Percentiles rank a stretch among this genome's conserved stretches.
Evolutionary conservation across 2,329 filamentous ascomycete genomes (phyloP).

Genomic region (Pezizomycotina sp.): DNA sequence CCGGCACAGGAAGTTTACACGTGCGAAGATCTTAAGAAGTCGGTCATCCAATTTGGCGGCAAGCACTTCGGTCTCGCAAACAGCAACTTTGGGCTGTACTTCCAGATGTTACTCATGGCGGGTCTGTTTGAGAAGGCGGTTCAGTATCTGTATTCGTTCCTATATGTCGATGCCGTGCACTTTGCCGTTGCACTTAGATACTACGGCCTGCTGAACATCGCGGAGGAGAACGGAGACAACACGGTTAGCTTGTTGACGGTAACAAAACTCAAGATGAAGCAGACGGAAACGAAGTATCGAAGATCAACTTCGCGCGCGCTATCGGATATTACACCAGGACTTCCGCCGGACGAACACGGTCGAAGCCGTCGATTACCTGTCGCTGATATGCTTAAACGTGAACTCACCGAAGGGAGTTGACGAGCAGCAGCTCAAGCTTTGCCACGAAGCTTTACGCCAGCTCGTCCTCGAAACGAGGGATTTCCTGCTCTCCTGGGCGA

Average conservation of each 20-base stretch:
- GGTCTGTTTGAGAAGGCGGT: constrained; percentile 87
- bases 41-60: constrained; percentile 73
- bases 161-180: constrained; percentile 85
- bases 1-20: constrained; percentile 51
- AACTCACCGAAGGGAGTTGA: constrained; percentile 54
- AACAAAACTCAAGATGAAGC: constrained; percentile 26
- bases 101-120: constrained; percentile 55
- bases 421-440: constrained; percentile 63
- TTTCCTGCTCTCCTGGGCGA: constrained; percentile 90
- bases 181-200: constrained; percentile 79
- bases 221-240: constrained; percentile 16
- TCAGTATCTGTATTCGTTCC: constrained; percentile 77
- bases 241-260: constrained; percentile 28
- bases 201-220: constrained; percentile 71
- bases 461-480: constrained; percentile 92
- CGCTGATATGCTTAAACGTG: constrained; percentile 76
- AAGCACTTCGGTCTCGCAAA: constrained; percentile 69
- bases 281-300: constrained; percentile 44
- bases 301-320: constrained; percentile 89
- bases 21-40: constrained; percentile 53
- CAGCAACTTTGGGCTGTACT: constrained; percentile 64
- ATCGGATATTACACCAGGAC: constrained; percentile 90
- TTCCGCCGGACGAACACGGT: constrained; percentile 83
- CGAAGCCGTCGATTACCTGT: constrained; percentile 83
- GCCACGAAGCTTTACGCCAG: constrained; percentile 82